A percentile compares a stretch with the other conserved stretches of the same genome.
phyloP scores from a whole-genome alignment of 371 early-diverging fungal species.

The Umbelopsis sp. region DNA sequence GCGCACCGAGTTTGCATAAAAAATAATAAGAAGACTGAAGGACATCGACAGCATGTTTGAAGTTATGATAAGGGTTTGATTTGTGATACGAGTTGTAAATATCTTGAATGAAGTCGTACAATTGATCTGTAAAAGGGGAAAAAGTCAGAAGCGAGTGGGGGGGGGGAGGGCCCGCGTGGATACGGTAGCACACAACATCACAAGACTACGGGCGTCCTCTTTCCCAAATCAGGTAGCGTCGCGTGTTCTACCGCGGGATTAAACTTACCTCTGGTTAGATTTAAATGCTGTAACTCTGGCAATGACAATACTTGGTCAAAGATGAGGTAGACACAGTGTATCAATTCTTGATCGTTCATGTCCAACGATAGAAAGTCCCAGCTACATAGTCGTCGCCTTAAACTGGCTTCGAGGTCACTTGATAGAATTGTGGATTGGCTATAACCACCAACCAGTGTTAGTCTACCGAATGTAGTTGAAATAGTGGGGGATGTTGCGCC shows the following conservation, averaged over 20 bases:
- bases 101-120: slow-evolving; percentile 63
- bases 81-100: slow-evolving; percentile 66
- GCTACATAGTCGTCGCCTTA: slow-evolving; percentile 54
- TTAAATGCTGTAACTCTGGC: slow-evolving; percentile 55
- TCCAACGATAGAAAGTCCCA: slow-evolving; percentile 76
- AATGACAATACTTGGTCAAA: slow-evolving; percentile 64
- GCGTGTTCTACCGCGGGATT: slow-evolving; percentile 14
- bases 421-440: background rate
- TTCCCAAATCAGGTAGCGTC: slow-evolving; percentile 6
- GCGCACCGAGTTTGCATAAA: slow-evolving; percentile 63
- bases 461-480: too few species aligned
- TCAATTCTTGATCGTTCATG: slow-evolving; percentile 60
- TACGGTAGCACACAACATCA: slow-evolving; percentile 5
- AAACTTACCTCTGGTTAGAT: slow-evolving; percentile 58
- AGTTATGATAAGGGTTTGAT: slow-evolving; percentile 83
- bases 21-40: slow-evolving; percentile 80
- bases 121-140: slow-evolving; percentile 39
- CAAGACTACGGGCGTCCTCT: background rate
- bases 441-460: too few species aligned
- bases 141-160: background rate
- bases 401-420: slow-evolving; percentile 39
- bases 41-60: slow-evolving; percentile 86
- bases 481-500: too few species aligned
- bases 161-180: background rate
- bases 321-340: slow-evolving; percentile 67